Evolutionary conservation across 345 rosid species (phyloP).

Genomic region (Populus tremula): DNA sequence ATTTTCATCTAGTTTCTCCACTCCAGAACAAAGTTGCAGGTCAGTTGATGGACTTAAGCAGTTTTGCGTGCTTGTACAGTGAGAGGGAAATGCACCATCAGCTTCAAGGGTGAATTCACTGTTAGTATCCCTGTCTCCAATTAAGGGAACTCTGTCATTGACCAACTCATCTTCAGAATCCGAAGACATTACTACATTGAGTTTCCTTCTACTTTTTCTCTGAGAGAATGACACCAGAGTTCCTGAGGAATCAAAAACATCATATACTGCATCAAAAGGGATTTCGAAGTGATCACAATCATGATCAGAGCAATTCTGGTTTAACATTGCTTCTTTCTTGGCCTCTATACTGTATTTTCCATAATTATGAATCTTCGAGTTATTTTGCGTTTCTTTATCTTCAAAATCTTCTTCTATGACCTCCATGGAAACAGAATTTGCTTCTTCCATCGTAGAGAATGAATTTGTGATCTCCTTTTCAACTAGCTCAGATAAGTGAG

Average conservation of each 20-base stretch:
- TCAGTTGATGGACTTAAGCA: conserved; percentile 28
- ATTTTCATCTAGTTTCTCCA: conserved; percentile 31
- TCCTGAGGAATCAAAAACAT: conserved; percentile 41
- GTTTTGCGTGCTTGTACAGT: conserved; percentile 31
- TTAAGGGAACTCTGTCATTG: conserved; percentile 19
- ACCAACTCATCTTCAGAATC: conserved; percentile 76
- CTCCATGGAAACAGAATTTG: conserved; percentile 32
- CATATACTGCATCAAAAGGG: conserved; percentile 28
- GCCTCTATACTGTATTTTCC: conserved; percentile 45
- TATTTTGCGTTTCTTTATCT: conserved; percentile 31
- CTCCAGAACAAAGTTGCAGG: conserved; percentile 28
- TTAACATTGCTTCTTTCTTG: conserved; percentile 78
- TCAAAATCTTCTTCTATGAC: conserved; percentile 40
- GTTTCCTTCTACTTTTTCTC: conserved; percentile 44
- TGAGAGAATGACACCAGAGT: conserved; percentile 41
- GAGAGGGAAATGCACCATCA: conserved; percentile 24
- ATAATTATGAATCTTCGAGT: conserved; percentile 31
- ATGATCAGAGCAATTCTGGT: conserved; percentile 47
- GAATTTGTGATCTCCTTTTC: conserved; percentile 63
- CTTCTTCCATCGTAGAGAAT: conserved; percentile 49
- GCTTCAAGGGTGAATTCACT: conserved; percentile 30
- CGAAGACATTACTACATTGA: conserved; percentile 55
- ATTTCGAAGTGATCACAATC: conserved; percentile 42
- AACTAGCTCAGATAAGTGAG: conserved; percentile 64
- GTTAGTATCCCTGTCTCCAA: conserved; percentile 23